Evolutionary conservation across 1,139 yeast genomes (phyloP), one percentile per base, ranked within the genome.

Genomic region (Suhomyces yuchorum): DNA sequence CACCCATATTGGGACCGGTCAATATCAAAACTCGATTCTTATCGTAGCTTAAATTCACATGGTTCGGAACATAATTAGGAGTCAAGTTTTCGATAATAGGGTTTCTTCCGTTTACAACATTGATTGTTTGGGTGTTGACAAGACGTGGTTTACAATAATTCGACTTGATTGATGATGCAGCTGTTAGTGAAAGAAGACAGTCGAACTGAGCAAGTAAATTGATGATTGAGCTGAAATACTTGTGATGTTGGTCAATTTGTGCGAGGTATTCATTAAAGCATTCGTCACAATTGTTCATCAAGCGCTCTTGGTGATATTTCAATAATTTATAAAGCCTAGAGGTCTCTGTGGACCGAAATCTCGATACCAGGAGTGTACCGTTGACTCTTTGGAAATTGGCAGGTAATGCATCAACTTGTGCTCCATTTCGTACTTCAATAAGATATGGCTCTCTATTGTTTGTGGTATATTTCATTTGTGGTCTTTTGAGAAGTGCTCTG

Each of bases 1-100:
- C 91, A 6, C 91, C 91, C 91, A 85, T 85, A 53, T 85, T 85
- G 0, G 91, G 88, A 0, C 89, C 89, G 0, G 91, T 84, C 23
- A 87, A 77, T 8, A 89, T 75, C 53, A 87, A 67, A 0, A 84
- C 78, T 34, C 87, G 67, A 18, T 78, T 71, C 1, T 69, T 63
- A 42, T 70, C 65, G 12, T 67, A 62, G 3, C 71, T 57, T 70
- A 89, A 77, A 2, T 63, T 49, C 8, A 87, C 78, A 54, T 85
- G 82, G 60, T 92, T 93, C 2, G 96, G 78, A 6, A 92, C 89
- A 61, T 84, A 88, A 33, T 63, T 65, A 5, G 64, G 59, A 2
- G 56, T 47, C 35, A 77, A 58, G 35, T 77, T 76, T 60, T 88
- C 96, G 11, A 88, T 78, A 46, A 91, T 82, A 1, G 98, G 98